Evolutionary conservation across 768 basidiomycete genomes (phyloP).

Genomic region (Crepidotus variabilis): DNA sequence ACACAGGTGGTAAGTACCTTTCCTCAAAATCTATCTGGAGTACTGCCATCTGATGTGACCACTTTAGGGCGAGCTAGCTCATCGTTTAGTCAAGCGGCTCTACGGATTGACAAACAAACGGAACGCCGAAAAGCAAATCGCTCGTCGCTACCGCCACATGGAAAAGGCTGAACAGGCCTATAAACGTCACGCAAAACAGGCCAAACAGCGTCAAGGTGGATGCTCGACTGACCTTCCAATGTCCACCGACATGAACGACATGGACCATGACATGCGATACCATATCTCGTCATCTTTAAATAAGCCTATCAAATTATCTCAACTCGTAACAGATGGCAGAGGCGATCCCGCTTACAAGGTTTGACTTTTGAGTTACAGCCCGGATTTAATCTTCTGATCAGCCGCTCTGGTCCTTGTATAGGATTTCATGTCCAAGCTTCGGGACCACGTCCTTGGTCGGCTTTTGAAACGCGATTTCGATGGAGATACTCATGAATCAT

Average conservation of each 20-base stretch:
- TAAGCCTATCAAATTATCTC: not conserved
- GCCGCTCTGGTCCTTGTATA: not conserved
- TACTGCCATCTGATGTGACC: not conserved
- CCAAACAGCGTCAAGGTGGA: not conserved
- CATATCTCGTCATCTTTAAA: conserved; percentile 5
- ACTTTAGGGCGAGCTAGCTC: conserved; percentile 13
- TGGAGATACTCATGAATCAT: conserved; percentile 21
- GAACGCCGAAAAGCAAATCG: conserved; percentile 10
- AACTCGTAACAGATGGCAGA: not conserved
- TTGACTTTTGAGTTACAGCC: too few relatives aligned
- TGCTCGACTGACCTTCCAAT: not conserved
- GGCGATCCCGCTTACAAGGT: conserved; percentile 8
- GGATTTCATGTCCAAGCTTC: conserved; percentile 6
- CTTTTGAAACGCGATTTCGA: conserved; percentile 18
- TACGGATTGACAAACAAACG: conserved; percentile 13
- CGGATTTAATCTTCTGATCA: too few relatives aligned
- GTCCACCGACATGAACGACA: not conserved
- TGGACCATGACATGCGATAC: conserved; percentile 4
- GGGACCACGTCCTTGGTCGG: conserved; percentile 4
- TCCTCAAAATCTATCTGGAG: too few relatives aligned
- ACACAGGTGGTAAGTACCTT: too few relatives aligned
- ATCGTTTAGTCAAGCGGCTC: conserved; percentile 11
- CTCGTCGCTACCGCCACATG: conserved; percentile 2
- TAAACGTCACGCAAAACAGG: not conserved
- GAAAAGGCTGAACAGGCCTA: conserved; percentile 3